These are phyloP conservation scores for Kodamaea laetipori DNA, from an alignment of 805 yeast species.

Conservation along the genomic window DNA sequence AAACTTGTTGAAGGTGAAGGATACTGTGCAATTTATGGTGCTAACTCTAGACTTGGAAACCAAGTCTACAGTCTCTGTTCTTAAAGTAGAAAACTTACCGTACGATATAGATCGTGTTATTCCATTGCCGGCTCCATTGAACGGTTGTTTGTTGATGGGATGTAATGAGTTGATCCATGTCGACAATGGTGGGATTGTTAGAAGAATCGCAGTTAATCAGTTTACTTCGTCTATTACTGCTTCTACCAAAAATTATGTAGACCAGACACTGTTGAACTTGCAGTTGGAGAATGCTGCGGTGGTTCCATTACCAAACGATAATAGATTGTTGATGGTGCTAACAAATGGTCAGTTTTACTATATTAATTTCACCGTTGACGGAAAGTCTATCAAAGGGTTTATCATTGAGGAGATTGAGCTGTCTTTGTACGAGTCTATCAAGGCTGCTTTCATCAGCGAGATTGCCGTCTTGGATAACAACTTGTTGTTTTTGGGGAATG, in stretches of 20 bases:
- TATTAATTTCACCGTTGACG: conserved; percentile 43
- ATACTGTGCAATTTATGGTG: conserved; percentile 61
- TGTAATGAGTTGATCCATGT: conserved; percentile 76
- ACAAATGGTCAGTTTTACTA: conserved; percentile 36
- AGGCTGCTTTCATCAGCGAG: conserved; percentile 41
- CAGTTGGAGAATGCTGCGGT: conserved; percentile 55
- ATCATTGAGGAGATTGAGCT: conserved; percentile 34
- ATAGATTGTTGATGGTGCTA: conserved; percentile 34
- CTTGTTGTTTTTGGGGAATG: conserved; percentile 59
- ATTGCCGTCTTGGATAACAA: conserved; percentile 44
- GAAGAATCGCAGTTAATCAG: conserved; percentile 63
- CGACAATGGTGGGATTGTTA: conserved; percentile 71
- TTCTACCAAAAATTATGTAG: conserved; percentile 39
- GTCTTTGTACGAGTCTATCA: conserved; percentile 31
- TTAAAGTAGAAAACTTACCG: conserved; percentile 66
- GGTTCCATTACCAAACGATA: conserved; percentile 38
- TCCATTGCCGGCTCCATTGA: conserved; percentile 64
- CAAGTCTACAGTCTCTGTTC: conserved; percentile 64
- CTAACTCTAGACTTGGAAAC: conserved; percentile 65
- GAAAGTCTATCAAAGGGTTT: conserved; percentile 41
- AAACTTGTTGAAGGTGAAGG: conserved; percentile 57
- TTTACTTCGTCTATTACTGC: conserved; percentile 45
- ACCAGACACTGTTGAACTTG: conserved; percentile 53
- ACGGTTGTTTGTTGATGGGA: conserved; percentile 72
- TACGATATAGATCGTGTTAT: conserved; percentile 68